These are phyloP conservation scores for Phytophthora melonis DNA, from an alignment of 352 stramenopile genomes.

Conservation along the genomic window DNA sequence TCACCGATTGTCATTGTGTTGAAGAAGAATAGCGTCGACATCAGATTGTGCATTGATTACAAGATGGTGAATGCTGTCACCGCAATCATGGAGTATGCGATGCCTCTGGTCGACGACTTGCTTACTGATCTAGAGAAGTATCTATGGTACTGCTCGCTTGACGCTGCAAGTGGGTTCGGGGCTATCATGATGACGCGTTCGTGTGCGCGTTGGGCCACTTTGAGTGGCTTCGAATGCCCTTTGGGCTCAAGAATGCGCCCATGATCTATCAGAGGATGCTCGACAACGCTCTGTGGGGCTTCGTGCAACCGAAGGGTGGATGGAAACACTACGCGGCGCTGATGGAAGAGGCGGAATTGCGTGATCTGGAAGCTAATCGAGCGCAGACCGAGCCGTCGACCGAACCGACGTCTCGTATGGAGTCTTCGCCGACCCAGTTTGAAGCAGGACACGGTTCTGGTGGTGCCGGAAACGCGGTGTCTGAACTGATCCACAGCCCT, in stretches of 20 bases:
- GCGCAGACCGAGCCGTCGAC: no score
- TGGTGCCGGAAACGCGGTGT: no score
- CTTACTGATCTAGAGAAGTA: background rate
- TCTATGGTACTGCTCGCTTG: background rate
- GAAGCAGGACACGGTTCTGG: no score
- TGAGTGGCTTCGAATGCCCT: background rate
- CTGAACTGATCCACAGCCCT: no score
- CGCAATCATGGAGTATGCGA: background rate
- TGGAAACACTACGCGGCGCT: no score
- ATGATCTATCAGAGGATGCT: background rate
- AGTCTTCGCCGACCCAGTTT: no score
- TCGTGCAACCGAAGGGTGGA: background rate
- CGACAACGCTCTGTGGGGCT: background rate
- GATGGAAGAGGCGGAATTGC: no score
- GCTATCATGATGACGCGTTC: background rate
- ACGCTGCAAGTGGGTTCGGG: background rate
- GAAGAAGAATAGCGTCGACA: background rate
- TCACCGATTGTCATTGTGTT: background rate
- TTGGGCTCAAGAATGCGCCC: background rate
- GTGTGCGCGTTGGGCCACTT: background rate
- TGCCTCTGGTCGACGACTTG: background rate
- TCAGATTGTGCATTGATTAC: background rate
- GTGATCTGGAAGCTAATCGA: no score
- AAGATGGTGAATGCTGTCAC: background rate
- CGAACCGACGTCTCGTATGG: no score